A percentile compares a stretch with the other conserved stretches of the same genome.
These are phyloP conservation scores for Aspergillus baeticus DNA, from an alignment of 495 filamentous ascomycete species.

Conservation along the genomic window DNA sequence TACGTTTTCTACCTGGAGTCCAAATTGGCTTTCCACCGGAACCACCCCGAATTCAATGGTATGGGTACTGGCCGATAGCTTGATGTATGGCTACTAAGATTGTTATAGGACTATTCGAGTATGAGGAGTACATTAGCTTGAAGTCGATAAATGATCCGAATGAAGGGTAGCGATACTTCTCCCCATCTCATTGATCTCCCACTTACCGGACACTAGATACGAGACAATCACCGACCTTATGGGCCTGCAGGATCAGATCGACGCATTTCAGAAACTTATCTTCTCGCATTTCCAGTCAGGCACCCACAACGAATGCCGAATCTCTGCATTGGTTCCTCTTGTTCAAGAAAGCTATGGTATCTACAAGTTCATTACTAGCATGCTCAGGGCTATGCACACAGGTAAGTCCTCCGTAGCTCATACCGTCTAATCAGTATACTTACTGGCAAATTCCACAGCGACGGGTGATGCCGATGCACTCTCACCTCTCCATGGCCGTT, in stretches of 20 bases:
- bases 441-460: slow-evolving; percentile 43
- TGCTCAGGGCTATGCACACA: slow-evolving; percentile 95
- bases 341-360: slow-evolving; percentile 99
- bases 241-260: slow-evolving; percentile 96
- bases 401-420: slow-evolving; percentile 51
- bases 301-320: slow-evolving; percentile 93
- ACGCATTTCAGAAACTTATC: slow-evolving; percentile 95
- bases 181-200: not conserved
- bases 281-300: slow-evolving; percentile 92
- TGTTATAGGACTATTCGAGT: slow-evolving; percentile 76
- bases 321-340: slow-evolving; percentile 87
- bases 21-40: slow-evolving; percentile 89
- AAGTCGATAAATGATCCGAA: slow-evolving; percentile 99
- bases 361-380: slow-evolving; percentile 93
- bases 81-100: slow-evolving; percentile 15
- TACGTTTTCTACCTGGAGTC: slow-evolving; percentile 93
- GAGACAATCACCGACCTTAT: slow-evolving; percentile 97
- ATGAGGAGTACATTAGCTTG: slow-evolving; percentile 97
- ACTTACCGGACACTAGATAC: slow-evolving; percentile 54
- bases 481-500: slow-evolving; percentile 79
- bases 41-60: slow-evolving; percentile 98
- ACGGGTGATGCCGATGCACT: slow-evolving; percentile 96
- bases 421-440: slow-evolving; percentile 1
- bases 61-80: slow-evolving; percentile 22
- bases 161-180: slow-evolving; percentile 60